Evolutionary conservation across 768 basidiomycete genomes (phyloP).

Genomic region (Boletus edulis): DNA sequence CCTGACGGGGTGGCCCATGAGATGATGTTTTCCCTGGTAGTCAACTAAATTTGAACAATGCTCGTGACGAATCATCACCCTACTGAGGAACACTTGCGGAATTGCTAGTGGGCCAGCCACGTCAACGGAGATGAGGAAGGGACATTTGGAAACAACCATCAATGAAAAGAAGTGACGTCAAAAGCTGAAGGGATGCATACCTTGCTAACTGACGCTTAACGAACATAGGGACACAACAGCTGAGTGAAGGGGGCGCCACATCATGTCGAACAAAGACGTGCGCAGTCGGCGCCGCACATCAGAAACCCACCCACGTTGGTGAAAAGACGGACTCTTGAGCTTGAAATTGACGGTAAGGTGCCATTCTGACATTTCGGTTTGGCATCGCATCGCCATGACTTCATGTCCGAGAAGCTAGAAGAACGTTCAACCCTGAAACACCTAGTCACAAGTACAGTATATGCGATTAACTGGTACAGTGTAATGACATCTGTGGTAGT

Average conservation of each 20-base stretch:
- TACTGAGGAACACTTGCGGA: neutral
- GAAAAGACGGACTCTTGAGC: slow-evolving; percentile 14
- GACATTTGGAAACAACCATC: slow-evolving; percentile 3
- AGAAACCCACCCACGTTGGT: neutral
- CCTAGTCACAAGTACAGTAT: slow-evolving; percentile 8
- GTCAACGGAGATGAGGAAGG: slow-evolving; percentile 25
- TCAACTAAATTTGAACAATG: neutral
- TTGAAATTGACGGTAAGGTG: slow-evolving; percentile 6
- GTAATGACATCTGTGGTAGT: slow-evolving; percentile 13
- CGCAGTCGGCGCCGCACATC: slow-evolving; percentile 3
- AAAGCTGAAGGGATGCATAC: slow-evolving; percentile 10
- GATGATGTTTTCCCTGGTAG: neutral
- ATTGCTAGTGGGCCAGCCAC: neutral
- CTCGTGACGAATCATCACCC: neutral
- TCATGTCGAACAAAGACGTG: neutral
- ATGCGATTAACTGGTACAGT: slow-evolving; percentile 21
- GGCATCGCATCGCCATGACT: slow-evolving; percentile 1
- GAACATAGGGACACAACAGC: slow-evolving; percentile 3
- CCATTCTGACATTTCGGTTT: neutral
- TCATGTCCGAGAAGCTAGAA: slow-evolving; percentile 4
- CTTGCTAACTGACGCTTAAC: slow-evolving; percentile 2
- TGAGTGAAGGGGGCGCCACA: slow-evolving; percentile 16
- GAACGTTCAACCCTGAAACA: slow-evolving; percentile 13
- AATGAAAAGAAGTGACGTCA: slow-evolving; percentile 18
- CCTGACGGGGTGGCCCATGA: neutral